phyloP scores from a whole-genome alignment of 805 yeast genomes.

The Brettanomyces anomalus region DNA sequence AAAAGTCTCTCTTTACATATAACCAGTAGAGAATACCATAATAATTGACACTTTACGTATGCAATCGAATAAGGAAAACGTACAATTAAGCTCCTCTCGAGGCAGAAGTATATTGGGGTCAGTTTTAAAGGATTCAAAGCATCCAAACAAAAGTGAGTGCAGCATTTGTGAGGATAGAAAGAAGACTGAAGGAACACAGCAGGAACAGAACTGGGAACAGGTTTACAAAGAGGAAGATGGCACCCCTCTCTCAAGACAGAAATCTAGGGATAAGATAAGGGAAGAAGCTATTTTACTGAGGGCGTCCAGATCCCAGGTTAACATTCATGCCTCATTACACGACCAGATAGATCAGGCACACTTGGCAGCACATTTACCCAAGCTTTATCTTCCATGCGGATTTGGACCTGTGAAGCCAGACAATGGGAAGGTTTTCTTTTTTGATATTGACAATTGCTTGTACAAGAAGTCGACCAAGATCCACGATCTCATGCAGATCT shows the following conservation, averaged over 20 bases:
- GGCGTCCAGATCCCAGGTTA: conserved; percentile 11
- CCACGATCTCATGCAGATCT: conserved; percentile 81
- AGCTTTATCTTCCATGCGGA: conserved; percentile 19
- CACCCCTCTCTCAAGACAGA: not conserved
- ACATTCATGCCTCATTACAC: conserved; percentile 3
- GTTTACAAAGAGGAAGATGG: too few relatives aligned
- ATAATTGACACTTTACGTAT: too few relatives aligned
- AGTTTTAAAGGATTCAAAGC: too few relatives aligned
- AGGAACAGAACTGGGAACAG: too few relatives aligned
- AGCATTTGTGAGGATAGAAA: not conserved
- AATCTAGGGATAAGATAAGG: conserved; percentile 8
- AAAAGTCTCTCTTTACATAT: too few relatives aligned
- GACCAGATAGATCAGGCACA: conserved; percentile 8
- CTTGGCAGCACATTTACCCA: conserved; percentile 18
- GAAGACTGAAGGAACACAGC: not conserved
- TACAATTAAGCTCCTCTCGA: too few relatives aligned
- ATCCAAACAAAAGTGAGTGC: not conserved
- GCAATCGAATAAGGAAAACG: too few relatives aligned
- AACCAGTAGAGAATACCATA: too few relatives aligned
- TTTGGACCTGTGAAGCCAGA: conserved; percentile 20
- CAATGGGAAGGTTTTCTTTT: conserved; percentile 45
- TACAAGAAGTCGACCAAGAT: conserved; percentile 68
- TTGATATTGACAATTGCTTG: conserved; percentile 91
- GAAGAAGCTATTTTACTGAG: conserved; percentile 13
- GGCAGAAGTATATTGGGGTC: too few relatives aligned